Evolutionary conservation across 2,329 filamentous ascomycete species (phyloP).

Genomic region (Calonectria montana): DNA sequence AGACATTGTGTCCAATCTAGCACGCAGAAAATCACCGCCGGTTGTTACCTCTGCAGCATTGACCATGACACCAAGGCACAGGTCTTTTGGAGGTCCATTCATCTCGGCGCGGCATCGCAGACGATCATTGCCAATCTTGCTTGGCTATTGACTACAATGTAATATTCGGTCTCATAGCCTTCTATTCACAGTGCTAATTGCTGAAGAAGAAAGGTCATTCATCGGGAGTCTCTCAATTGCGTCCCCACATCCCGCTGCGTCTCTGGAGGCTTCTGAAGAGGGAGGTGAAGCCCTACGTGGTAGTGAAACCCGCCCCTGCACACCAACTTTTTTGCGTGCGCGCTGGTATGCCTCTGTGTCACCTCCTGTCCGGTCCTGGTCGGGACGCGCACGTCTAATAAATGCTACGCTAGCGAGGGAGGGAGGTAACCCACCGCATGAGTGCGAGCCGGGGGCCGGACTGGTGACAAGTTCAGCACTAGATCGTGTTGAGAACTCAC

Average conservation of each 20-base stretch:
- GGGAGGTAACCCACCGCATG: slow-evolving; percentile 12
- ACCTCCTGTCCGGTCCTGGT: neutral
- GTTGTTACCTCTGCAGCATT: neutral
- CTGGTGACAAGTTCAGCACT: neutral
- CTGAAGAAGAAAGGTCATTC: neutral
- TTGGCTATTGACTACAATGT: neutral
- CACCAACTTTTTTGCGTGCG: neutral
- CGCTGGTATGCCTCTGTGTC: neutral
- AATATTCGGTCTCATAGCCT: neutral
- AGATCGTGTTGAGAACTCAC: neutral
- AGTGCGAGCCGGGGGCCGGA: neutral
- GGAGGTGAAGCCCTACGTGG: slow-evolving; percentile 3
- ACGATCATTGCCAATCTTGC: neutral
- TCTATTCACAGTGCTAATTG: neutral
- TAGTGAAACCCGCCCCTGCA: slow-evolving; percentile 15
- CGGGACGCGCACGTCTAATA: slow-evolving; percentile 4
- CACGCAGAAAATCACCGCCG: neutral
- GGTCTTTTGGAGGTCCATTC: neutral
- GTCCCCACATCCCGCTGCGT: slow-evolving; percentile 14
- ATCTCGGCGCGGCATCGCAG: neutral
- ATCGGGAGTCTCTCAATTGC: neutral
- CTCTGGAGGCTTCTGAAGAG: neutral
- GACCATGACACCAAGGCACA: neutral
- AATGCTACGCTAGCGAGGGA: slow-evolving; percentile 14
- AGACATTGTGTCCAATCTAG: neutral